Conservation (phyloP, 2,329 filamentous ascomycete genomes). For the Metarhizium sp. region DNA sequence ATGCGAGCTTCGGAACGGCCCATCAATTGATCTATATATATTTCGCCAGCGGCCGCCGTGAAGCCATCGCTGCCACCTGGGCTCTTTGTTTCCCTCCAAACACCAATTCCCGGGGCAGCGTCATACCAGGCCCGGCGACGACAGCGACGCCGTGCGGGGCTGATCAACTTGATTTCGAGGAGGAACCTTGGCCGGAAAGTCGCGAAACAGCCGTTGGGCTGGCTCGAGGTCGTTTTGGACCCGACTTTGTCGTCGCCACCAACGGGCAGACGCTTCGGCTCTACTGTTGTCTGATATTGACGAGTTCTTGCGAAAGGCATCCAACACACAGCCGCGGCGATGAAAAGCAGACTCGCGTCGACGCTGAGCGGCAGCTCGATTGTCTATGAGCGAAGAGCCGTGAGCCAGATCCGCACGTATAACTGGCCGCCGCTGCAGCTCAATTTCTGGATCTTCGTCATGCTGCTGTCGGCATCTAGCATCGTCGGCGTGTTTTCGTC, state of each 20-base stretch:
- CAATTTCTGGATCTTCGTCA: constrained; percentile 58
- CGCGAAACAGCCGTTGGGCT: background rate
- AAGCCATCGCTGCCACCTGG: background rate
- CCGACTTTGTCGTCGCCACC: too few relatives aligned
- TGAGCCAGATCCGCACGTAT: constrained; percentile 46
- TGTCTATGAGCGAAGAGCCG: constrained; percentile 32
- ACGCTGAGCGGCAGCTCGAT: constrained; percentile 27
- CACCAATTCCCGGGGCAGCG: too few relatives aligned
- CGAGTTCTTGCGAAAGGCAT: too few relatives aligned
- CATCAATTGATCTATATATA: background rate
- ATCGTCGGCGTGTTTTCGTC: constrained; percentile 53
- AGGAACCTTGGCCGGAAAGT: background rate
- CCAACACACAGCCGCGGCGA: background rate
- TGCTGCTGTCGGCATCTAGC: constrained; percentile 48
- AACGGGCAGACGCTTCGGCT: too few relatives aligned
- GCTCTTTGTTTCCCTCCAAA: background rate
- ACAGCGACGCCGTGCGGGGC: background rate
- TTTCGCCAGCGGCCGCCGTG: background rate
- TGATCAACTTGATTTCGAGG: background rate
- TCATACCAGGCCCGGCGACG: too few relatives aligned
- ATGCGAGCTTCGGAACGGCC: background rate
- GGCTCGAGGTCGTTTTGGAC: too few relatives aligned
- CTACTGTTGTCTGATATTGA: too few relatives aligned
- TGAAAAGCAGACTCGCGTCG: constrained; percentile 3
- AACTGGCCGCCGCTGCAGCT: constrained; percentile 61